Conservation (phyloP, 768 basidiomycete species). For the Lactifluus subvellereus region DNA sequence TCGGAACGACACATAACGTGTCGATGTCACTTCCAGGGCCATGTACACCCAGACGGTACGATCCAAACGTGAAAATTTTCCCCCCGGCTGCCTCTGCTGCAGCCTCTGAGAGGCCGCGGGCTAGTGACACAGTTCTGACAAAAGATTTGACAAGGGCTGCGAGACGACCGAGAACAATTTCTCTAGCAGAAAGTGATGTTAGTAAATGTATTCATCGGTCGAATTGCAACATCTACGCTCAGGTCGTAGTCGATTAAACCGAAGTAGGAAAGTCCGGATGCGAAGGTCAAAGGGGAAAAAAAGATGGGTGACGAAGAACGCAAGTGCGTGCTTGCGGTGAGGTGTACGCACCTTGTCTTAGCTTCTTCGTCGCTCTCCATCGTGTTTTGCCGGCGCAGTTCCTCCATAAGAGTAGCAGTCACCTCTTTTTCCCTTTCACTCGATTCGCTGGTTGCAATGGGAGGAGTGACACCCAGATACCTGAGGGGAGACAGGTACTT, state of each 20-base stretch:
- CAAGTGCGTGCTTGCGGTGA: neutral
- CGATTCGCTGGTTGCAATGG: constrained; percentile 73
- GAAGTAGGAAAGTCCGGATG: neutral
- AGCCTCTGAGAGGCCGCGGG: constrained; percentile 78
- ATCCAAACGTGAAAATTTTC: constrained; percentile 99
- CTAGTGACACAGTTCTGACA: constrained; percentile 74
- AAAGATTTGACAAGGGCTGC: constrained; percentile 89
- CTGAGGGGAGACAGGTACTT: constrained; percentile 34
- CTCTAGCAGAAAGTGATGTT: constrained; percentile 45
- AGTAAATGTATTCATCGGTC: constrained; percentile 8
- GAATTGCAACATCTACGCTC: constrained; percentile 9
- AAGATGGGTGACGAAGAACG: neutral
- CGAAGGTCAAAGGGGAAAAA: neutral
- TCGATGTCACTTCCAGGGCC: constrained; percentile 96
- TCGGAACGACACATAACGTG: constrained; percentile 95
- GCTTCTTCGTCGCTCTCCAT: constrained; percentile 90
- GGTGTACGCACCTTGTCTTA: constrained; percentile 58
- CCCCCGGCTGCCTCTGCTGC: constrained; percentile 89
- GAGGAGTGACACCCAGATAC: constrained; percentile 78
- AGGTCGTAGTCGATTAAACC: neutral
- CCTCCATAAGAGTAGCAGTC: constrained; percentile 81
- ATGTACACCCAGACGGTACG: constrained; percentile 96
- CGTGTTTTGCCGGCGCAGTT: constrained; percentile 76
- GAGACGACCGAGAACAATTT: constrained; percentile 86
- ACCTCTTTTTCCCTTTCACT: constrained; percentile 77